A percentile compares a stretch with the other conserved stretches of the same genome.
phyloP scores from a whole-genome alignment of 2,329 filamentous ascomycete species.

The Hymenoscyphus occultus region DNA sequence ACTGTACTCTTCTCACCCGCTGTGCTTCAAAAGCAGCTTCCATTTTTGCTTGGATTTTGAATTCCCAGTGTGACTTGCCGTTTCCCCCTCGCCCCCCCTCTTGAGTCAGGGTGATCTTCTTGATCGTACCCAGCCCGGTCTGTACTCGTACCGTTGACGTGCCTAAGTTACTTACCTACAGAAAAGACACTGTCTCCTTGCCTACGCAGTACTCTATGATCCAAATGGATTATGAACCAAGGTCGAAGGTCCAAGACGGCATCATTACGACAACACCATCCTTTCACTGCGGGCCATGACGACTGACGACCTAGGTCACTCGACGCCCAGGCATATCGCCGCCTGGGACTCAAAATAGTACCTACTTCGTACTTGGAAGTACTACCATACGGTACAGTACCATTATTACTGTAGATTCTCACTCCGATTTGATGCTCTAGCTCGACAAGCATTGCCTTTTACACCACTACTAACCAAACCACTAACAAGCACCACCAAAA shows the following conservation, averaged over 20 bases:
- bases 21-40: not conserved
- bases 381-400: not conserved
- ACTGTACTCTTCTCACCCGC: not conserved
- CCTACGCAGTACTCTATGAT: not conserved
- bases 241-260: not conserved
- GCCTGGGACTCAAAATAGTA: not conserved
- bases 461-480: conserved; percentile 16
- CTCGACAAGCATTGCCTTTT: conserved; percentile 24
- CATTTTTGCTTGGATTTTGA: not conserved
- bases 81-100: not conserved
- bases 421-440: conserved; percentile 16
- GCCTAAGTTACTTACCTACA: not conserved
- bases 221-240: too few relatives aligned
- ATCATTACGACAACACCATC: not conserved
- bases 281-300: not conserved
- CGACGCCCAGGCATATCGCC: not conserved
- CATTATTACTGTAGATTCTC: not conserved
- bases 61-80: conserved; percentile 3
- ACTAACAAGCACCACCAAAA: not conserved
- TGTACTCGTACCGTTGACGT: not conserved
- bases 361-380: too few relatives aligned
- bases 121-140: not conserved
- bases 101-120: conserved; percentile 1
- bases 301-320: not conserved
- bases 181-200: not conserved